Evolutionary conservation across 2,329 filamentous ascomycete species (phyloP).

Genomic region (Beauveria rudraprayagi): DNA sequence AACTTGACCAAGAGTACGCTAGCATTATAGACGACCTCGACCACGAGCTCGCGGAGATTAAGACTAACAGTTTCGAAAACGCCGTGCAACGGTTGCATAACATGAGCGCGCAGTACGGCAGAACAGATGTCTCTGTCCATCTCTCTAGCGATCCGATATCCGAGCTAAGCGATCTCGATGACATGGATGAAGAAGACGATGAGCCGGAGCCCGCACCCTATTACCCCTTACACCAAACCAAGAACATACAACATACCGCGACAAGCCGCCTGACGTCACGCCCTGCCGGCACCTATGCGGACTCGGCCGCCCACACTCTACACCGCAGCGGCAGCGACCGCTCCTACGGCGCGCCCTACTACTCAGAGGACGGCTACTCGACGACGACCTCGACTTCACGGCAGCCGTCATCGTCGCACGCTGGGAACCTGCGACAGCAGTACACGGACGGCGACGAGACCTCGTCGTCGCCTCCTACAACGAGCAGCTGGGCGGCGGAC

Average conservation of each 20-base stretch:
- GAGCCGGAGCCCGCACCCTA: conserved; percentile 16
- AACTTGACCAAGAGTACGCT: conserved; percentile 35
- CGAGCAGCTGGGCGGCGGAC: not conserved
- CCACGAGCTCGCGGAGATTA: conserved; percentile 29
- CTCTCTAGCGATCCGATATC: conserved; percentile 29
- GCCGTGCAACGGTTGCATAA: conserved; percentile 18
- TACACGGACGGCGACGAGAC: not conserved
- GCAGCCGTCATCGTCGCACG: not conserved
- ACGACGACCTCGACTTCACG: not conserved
- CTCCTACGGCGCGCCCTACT: not conserved
- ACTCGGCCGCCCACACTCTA: conserved; percentile 4
- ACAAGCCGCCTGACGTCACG: not conserved
- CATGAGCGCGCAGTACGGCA: not conserved
- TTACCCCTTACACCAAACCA: not conserved
- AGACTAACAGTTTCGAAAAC: conserved; percentile 13
- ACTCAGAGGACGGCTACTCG: conserved; percentile 7
- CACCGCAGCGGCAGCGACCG: not conserved
- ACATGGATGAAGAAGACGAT: conserved; percentile 40
- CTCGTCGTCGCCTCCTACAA: not conserved
- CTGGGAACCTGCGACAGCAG: not conserved
- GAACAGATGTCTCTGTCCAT: not conserved
- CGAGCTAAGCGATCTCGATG: conserved; percentile 35
- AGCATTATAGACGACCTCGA: conserved; percentile 34
- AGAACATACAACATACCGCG: not conserved
- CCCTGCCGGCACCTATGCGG: conserved; percentile 1